Base-by-base conservation (phyloP, 208 protist species). In the Porcisia deanei region DNA sequence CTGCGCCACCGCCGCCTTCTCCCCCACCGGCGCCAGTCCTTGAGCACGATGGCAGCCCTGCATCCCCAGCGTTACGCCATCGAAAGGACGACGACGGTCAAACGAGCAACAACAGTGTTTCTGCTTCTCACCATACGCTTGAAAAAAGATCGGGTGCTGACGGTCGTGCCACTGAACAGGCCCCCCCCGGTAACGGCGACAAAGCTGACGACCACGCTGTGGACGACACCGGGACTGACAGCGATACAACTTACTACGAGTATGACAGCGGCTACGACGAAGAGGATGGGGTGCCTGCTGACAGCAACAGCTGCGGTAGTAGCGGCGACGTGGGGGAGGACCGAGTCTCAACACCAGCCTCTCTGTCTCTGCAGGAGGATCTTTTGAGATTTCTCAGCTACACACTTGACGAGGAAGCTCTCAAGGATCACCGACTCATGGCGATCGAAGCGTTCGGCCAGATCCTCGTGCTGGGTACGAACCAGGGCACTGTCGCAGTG, bases 371-470 rank as follows among this genome's bases (percentile, higher is more conserved):
- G 52, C 77, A 88, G 52, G 90, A 92, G 71, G 83, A 84, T 73
- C 76, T 93, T 14, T 80, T 95, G 12, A 75, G 54, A 34, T 93
- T 91, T 68, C 70, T 77, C 58, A 83, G 79, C 57, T 91, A 86
- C 59, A 79, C 83, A 18, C 61, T 77, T 3, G 66, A 73, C 30
- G 71, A 75, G 34, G 81, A 30, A 39, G 73, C 66, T 10, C 82
- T 81, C 16, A 71, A 75, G 69, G 86, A 80, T n/a, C 91, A 96
- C 43, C 89, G 85, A 60, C 80, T 96, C 22, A 91, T 92, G 82
- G 75, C 81, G 4, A 71, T 88, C 1, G 80, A 75, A 10, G 82
- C 83, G 16, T 88, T 90, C 52, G 61, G 63, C 1, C 76, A 85
- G 0, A 84, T 86, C 54, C 68, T 93, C 59, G 63, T 88, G 22